A percentile compares a stretch with the other conserved stretches of the same genome.
phyloP scores from a whole-genome alignment of 148 eudicot genomes.

The Rhododendron henanense region DNA sequence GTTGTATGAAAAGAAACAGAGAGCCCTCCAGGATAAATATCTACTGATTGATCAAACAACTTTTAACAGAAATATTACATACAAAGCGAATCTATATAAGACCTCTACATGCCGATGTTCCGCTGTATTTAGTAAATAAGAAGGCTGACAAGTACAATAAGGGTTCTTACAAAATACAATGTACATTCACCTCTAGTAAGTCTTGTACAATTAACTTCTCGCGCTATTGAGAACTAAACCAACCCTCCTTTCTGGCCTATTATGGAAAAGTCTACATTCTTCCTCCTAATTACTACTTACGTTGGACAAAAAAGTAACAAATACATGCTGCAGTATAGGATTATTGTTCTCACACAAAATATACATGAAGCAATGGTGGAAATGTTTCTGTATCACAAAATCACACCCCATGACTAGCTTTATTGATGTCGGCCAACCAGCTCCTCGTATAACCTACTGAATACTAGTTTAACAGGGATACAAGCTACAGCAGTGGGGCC shows the following conservation, averaged over 20 bases:
- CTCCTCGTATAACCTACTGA: slow-evolving; percentile 84
- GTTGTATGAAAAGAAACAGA: background rate
- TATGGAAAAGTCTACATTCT: background rate
- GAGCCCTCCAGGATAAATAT: background rate
- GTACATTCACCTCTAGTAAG: slow-evolving; percentile 17
- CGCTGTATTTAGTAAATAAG: background rate
- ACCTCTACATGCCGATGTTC: background rate
- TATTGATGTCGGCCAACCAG: slow-evolving; percentile 62
- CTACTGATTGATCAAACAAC: background rate
- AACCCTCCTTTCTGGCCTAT: background rate
- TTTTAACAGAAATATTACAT: background rate
- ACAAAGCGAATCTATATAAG: background rate
- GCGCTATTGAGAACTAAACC: background rate
- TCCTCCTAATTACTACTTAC: background rate
- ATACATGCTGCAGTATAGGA: slow-evolving; percentile 33
- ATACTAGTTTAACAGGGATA: slow-evolving; percentile 85
- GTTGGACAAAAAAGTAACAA: slow-evolving; percentile 16
- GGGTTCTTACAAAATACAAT: slow-evolving; percentile 14
- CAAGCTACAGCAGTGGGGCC: slow-evolving; percentile 74
- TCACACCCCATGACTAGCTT: slow-evolving; percentile 27
- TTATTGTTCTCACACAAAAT: slow-evolving; percentile 33
- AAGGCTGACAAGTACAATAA: background rate
- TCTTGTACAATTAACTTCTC: slow-evolving; percentile 2
- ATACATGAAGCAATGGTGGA: slow-evolving; percentile 49
- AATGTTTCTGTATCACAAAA: slow-evolving; percentile 31